Evolutionary conservation across 2,329 filamentous ascomycete species (phyloP), one percentile per base, ranked within the genome.

Genomic region (Tolypocladium guangdongense): DNA sequence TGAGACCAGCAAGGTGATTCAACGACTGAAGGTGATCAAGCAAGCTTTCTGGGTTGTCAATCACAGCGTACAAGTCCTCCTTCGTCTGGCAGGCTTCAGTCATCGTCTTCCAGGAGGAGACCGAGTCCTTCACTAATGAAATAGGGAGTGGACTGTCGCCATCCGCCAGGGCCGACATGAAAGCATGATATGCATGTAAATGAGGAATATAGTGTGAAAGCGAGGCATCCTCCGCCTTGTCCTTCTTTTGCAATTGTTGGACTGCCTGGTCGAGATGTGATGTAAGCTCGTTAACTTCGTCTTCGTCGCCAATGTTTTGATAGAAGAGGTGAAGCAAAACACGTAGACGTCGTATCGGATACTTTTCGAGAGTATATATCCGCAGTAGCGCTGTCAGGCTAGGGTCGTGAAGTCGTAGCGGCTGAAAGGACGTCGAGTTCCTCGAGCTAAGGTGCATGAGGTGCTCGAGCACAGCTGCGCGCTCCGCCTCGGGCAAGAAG

Each of bases 381-480:
- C 74, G 67, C 4, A 83, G 63, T 11, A 83, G 63, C 1, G 72
- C 67, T 37, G 74, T 71, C 12, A 80, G 68, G 14, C 69, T 71
- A 2, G 75, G 65, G 50, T 79, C 74, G 6, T 74, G 68, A 18
- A 78, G 64, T 10, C 69, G 69, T 27, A 73, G 62, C 4, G 66
- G 68, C 32, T 66, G 62, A 6, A 63, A 64, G 7, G 65, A 66
- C 3, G 63, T 61, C 8, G 68, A 62, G 14, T 67, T 63, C 4
- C 71, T 66, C 22, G 73, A 63, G 47, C 75, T 73, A 41, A 79
- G 73, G 50, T 80, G 72, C 45, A 86, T 65, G 33, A 83, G 71
- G 60, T 86, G 78, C 57, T 87, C 82, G 20, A 86, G 69, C 1
- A 81, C 77, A 2, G 81, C 78, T 10, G 75, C 76, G 55, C 77